Conservation (phyloP, 805 yeast genomes). For the Pichia eremophila region DNA sequence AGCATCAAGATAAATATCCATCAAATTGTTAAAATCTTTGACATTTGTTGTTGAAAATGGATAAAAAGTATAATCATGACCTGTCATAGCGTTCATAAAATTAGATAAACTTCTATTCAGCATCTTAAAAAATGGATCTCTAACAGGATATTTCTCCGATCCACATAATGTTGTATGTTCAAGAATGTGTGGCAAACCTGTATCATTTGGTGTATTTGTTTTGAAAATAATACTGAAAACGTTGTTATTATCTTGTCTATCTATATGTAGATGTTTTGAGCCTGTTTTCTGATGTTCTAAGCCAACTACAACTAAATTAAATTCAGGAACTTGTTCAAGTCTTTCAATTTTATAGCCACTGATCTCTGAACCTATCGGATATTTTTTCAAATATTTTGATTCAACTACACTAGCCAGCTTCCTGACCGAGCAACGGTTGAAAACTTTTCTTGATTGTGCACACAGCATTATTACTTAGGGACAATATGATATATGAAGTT, state of each 20-base stretch:
- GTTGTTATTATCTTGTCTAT: constrained; percentile 72
- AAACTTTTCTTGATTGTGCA: not conserved
- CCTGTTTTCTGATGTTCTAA: constrained; percentile 62
- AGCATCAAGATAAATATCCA: constrained; percentile 82
- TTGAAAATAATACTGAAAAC: constrained; percentile 86
- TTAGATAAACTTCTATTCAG: constrained; percentile 86
- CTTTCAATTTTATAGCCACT: constrained; percentile 63
- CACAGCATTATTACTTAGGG: not conserved
- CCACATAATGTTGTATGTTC: constrained; percentile 97
- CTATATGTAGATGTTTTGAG: constrained; percentile 77
- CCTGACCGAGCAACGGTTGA: not conserved
- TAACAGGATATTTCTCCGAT: constrained; percentile 79
- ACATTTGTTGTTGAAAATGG: constrained; percentile 93
- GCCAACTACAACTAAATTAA: constrained; percentile 70
- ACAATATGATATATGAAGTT: too few species aligned
- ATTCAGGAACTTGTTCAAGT: constrained; percentile 67
- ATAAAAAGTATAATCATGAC: constrained; percentile 89
- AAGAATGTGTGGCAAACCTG: constrained; percentile 92
- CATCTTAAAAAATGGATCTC: constrained; percentile 98
- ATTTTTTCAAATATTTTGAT: constrained; percentile 27
- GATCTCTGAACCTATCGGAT: constrained; percentile 52
- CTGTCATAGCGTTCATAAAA: constrained; percentile 99
- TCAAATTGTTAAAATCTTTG: constrained; percentile 71
- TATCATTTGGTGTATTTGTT: constrained; percentile 89
- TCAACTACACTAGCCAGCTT: constrained; percentile 5